Base-by-base conservation (phyloP, 495 filamentous ascomycete genomes). In the Daldinia caldariorum region DNA sequence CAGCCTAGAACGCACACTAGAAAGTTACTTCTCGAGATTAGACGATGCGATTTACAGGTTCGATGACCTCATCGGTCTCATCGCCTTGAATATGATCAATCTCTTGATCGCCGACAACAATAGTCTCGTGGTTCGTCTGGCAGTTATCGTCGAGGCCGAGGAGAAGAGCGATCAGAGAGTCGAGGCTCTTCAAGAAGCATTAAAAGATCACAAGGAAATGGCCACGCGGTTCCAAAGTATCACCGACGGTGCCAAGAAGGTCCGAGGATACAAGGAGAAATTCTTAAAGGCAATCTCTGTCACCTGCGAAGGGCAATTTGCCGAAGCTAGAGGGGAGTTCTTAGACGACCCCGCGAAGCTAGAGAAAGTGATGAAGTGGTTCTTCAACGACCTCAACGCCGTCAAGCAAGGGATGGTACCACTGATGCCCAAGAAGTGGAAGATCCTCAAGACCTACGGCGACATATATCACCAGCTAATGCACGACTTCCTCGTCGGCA, bases 351-450 rank as follows among this genome's bases (percentile, higher is more conserved):
- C 96, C 0, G 87, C 91, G n/a, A 86, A 81, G 70, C 81, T 99
- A 45, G 91, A 94, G 50, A 95, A 97, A 81, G 87, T 84, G 69
- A 83, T 97, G 79, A 88, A 88, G 63, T 99, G 96, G 95, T 98
- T 89, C 79, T 99, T 98, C 85, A 97, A 97, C 79, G 94, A 99
- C 74, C 87, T 99, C 0, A 94, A 92, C 76, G 91, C 92, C 0
- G 94, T 97, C 62, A 90, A 93, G 81, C 83, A 94, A 55, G 94
- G 95, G 71, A 96, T 99, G 89, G 86, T 90, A 53, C 84, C 84
- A 38, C 81, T 99, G 57, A 92, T 97, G 85, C 95, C 95, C 29
- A 97, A 95, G 80, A 97, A 96, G 74, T 99, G 95, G 95, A 94
- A 91, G 80, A 97, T 98, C 55, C 94, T 94, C 81, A 87, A 89